These are phyloP conservation scores for Crataegus laevigata DNA, from an alignment of 306 rosid species.

Conservation along the genomic window DNA sequence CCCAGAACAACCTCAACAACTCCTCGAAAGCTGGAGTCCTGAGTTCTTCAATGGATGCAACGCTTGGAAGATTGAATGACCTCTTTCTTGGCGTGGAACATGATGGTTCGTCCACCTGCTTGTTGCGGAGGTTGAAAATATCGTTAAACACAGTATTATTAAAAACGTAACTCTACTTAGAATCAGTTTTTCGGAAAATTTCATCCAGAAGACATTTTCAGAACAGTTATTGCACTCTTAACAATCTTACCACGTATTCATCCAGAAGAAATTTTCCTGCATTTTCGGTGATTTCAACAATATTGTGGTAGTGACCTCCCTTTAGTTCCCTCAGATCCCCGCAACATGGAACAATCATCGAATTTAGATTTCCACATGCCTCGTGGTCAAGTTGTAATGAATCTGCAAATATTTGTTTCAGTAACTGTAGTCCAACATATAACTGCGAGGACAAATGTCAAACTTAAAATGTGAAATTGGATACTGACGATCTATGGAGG, in stretches of 20 bases:
- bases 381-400: slow-evolving; percentile 92
- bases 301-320: slow-evolving; percentile 87
- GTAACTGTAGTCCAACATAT: not conserved
- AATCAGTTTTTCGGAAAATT: not conserved
- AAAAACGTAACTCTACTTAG: not conserved
- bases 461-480: slow-evolving; percentile 12
- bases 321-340: slow-evolving; percentile 82
- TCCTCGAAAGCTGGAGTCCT: slow-evolving; percentile 93
- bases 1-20: slow-evolving; percentile 81
- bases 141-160: not conserved
- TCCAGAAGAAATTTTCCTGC: slow-evolving; percentile 81
- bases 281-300: slow-evolving; percentile 83
- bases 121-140: not conserved
- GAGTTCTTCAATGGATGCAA: slow-evolving; percentile 80
- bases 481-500: slow-evolving; percentile 75
- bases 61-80: slow-evolving; percentile 75
- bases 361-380: slow-evolving; percentile 81
- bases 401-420: slow-evolving; percentile 47
- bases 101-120: slow-evolving; percentile 92
- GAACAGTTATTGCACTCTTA: not conserved
- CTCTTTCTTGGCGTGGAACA: slow-evolving; percentile 97
- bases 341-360: slow-evolving; percentile 80
- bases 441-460: not conserved
- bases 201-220: not conserved
- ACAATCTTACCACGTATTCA: slow-evolving; percentile 67